Evolutionary conservation across 192 early-diverging fungal genomes (phyloP).

Genomic region (Podila minutissima): DNA sequence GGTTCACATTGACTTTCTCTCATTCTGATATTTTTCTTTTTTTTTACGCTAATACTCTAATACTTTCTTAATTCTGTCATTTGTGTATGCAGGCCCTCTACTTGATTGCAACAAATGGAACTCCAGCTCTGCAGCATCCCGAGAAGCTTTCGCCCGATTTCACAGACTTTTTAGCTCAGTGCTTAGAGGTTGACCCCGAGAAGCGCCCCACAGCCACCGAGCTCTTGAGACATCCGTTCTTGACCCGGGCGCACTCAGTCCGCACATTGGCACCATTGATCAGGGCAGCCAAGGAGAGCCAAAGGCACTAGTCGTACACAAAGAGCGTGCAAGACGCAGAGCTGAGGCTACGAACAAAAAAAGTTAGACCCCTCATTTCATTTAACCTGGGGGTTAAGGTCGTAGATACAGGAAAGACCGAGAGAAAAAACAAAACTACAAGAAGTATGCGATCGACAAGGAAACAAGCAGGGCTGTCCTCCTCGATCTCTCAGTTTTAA

Average conservation of each 20-base stretch:
- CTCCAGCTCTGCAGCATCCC: slow-evolving; percentile 88
- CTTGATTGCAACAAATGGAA: slow-evolving; percentile 95
- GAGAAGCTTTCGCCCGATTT: slow-evolving; percentile 76
- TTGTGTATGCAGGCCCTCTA: slow-evolving; percentile 72
- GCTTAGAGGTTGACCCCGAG: slow-evolving; percentile 84
- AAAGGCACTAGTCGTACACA: slow-evolving; percentile 4
- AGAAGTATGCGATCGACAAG: too few relatives aligned
- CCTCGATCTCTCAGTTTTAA: too few relatives aligned
- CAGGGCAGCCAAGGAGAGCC: slow-evolving; percentile 67
- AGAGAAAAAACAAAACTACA: too few relatives aligned
- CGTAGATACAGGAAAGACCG: too few relatives aligned
- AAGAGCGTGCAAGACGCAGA: too few relatives aligned
- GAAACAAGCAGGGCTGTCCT: too few relatives aligned
- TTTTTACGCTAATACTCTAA: neutral
- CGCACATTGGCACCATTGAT: slow-evolving; percentile 84
- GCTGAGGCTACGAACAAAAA: too few relatives aligned
- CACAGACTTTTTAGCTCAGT: slow-evolving; percentile 80
- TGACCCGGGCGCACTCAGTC: slow-evolving; percentile 82
- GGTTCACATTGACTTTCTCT: neutral
- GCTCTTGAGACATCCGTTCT: slow-evolving; percentile 85
- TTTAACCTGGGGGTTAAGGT: too few relatives aligned
- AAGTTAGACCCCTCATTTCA: too few relatives aligned
- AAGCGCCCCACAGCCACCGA: slow-evolving; percentile 80
- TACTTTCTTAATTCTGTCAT: neutral
- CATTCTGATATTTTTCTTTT: neutral